phyloP scores from a whole-genome alignment of 2,329 filamentous ascomycete species.

The Diaporthe sp. region DNA sequence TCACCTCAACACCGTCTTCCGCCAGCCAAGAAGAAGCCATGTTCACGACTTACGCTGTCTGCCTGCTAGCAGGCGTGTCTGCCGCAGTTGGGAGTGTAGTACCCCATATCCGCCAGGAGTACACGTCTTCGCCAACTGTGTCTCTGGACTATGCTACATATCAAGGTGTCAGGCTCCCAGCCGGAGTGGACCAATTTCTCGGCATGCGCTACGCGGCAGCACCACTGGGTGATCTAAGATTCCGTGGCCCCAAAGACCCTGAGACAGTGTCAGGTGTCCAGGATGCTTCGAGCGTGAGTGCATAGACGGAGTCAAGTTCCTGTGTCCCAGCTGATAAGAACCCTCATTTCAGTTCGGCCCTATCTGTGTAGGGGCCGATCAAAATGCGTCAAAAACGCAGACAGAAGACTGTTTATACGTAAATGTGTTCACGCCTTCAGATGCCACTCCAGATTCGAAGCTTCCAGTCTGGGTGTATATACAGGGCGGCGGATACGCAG shows the following conservation, averaged over 20 bases:
- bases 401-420: conserved; percentile 53
- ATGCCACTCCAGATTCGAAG: conserved; percentile 51
- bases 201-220: conserved; percentile 80
- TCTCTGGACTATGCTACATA: conserved; percentile 76
- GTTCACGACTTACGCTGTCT: not conserved
- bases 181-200: conserved; percentile 76
- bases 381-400: conserved; percentile 43
- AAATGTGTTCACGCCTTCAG: conserved; percentile 55
- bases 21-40: not conserved
- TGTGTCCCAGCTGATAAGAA: not conserved
- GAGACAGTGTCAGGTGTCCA: conserved; percentile 52
- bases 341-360: conserved; percentile 51
- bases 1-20: not conserved
- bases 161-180: conserved; percentile 61
- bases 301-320: conserved; percentile 27
- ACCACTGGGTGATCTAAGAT: conserved; percentile 73
- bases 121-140: conserved; percentile 50
- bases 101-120: not conserved
- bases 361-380: conserved; percentile 51
- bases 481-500: conserved; percentile 58
- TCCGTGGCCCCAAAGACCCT: conserved; percentile 75
- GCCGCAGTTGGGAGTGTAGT: not conserved
- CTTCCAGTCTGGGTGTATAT: conserved; percentile 66
- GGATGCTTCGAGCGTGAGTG: conserved; percentile 62
- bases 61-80: not conserved